These are phyloP conservation scores for Suhomyces prunicola DNA, from an alignment of 805 yeast species.

Conservation along the genomic window DNA sequence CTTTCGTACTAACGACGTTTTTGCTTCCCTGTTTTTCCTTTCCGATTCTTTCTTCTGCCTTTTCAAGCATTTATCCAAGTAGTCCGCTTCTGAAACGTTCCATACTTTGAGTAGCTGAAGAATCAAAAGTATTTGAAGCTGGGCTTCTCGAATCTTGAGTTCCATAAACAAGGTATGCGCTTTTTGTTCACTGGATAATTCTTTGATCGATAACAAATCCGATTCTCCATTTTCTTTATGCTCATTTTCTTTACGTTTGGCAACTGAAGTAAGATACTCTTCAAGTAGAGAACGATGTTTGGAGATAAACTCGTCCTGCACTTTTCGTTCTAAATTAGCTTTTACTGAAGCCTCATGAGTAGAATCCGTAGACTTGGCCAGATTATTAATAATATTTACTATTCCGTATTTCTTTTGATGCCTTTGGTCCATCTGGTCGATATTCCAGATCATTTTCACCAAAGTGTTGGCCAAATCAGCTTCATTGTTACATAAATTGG, in stretches of 20 bases:
- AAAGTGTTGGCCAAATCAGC: slow-evolving; percentile 21
- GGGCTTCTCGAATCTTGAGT: slow-evolving; percentile 54
- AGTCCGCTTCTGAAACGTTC: slow-evolving; percentile 33
- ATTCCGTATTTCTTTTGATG: slow-evolving; percentile 35
- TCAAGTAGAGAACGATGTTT: slow-evolving; percentile 18
- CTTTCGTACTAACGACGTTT: slow-evolving; percentile 19
- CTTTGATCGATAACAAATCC: background rate
- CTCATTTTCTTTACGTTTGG: background rate
- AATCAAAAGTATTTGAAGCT: slow-evolving; percentile 48
- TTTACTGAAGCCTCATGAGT: slow-evolving; percentile 13
- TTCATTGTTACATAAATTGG: slow-evolving; percentile 37
- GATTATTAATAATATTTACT: slow-evolving; percentile 6
- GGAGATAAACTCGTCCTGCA: slow-evolving; percentile 18
- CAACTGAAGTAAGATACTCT: slow-evolving; percentile 7
- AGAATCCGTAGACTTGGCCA: background rate
- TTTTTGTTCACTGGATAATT: slow-evolving; percentile 14
- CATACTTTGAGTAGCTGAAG: slow-evolving; percentile 42
- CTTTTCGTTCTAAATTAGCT: slow-evolving; percentile 4
- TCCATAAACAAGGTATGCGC: slow-evolving; percentile 30
- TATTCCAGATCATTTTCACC: slow-evolving; percentile 26
- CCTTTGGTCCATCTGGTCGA: slow-evolving; percentile 42
- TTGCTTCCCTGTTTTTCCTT: slow-evolving; percentile 16
- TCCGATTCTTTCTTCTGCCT: slow-evolving; percentile 28
- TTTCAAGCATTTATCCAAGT: slow-evolving; percentile 22
- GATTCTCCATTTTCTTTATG: background rate